Conservation (phyloP, 208 protist genomes). For the Trypanosoma boissoni region DNA sequence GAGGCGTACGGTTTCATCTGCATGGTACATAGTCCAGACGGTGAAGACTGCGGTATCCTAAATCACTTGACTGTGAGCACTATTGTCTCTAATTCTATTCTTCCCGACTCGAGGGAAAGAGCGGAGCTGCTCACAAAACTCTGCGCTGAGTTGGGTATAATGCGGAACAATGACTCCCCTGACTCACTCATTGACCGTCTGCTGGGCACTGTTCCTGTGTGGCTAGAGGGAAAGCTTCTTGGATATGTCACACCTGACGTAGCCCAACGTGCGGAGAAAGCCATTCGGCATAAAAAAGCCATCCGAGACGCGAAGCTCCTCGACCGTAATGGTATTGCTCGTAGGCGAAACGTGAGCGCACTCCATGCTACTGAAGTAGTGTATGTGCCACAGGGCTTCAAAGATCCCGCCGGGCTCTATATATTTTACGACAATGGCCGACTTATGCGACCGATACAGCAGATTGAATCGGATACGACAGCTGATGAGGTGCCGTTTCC, state of each 20-base stretch:
- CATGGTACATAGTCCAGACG: conserved; percentile 99
- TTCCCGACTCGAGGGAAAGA: conserved; percentile 14
- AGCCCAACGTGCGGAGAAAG: conserved; percentile 34
- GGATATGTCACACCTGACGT: conserved; percentile 75
- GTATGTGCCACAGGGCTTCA: conserved; percentile 61
- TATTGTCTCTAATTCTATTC: conserved; percentile 57
- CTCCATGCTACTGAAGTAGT: conserved; percentile 81
- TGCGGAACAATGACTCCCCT: conserved; percentile 38
- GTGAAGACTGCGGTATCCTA: conserved; percentile 99
- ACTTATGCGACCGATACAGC: conserved; percentile 95
- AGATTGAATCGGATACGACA: conserved; percentile 48
- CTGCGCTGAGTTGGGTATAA: conserved; percentile 33
- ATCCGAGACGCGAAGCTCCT: conserved; percentile 41
- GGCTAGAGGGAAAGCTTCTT: conserved; percentile 90
- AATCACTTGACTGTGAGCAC: conserved; percentile 97
- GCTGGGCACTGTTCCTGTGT: conserved; percentile 79
- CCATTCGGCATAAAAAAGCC: conserved; percentile 51
- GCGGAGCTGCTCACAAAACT: conserved; percentile 41
- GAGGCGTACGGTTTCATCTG: conserved; percentile 99
- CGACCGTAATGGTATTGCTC: conserved; percentile 59
- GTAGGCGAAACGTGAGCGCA: conserved; percentile 41
- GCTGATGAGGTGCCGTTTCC: conserved; percentile 65
- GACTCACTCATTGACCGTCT: conserved; percentile 45
- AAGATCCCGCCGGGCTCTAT: conserved; percentile 81
- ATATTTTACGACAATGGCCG: conserved; percentile 92